Conservation (phyloP, 1,284 basidiomycete species). For the Xerocomus minutiporus region DNA sequence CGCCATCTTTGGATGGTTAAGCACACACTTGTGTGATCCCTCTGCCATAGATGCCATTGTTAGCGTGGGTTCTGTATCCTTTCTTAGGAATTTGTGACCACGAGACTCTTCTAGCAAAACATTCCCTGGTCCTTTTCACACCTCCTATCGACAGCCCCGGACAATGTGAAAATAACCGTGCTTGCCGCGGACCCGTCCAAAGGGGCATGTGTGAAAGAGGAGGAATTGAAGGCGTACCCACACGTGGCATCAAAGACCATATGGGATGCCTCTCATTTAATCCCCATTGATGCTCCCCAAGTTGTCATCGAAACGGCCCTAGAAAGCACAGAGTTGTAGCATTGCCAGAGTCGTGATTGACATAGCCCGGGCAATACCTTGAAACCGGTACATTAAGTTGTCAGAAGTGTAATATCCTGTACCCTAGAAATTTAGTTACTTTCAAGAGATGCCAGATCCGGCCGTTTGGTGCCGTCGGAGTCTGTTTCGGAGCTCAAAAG, state of each 20-base stretch:
- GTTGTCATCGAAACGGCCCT: constrained; percentile 14
- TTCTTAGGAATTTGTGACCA: not conserved
- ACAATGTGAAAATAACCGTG: constrained; percentile 13
- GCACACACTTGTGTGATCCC: constrained; percentile 4
- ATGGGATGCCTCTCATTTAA: constrained; percentile 9
- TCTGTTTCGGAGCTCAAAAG: no score
- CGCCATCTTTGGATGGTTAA: not conserved
- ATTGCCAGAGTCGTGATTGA: no score
- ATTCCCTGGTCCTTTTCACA: constrained; percentile 14
- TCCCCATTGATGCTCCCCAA: constrained; percentile 9
- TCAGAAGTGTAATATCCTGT: no score
- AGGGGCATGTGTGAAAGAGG: not conserved
- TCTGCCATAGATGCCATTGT: not conserved
- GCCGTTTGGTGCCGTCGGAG: no score
- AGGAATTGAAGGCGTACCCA: constrained; percentile 9
- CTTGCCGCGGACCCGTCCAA: constrained; percentile 18
- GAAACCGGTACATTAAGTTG: no score
- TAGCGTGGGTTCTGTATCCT: constrained; percentile 7
- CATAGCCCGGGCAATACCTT: no score
- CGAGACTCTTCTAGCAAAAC: constrained; percentile 10
- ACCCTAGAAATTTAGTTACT: no score
- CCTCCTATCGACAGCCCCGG: constrained; percentile 1
- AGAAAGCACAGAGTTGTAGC: no score
- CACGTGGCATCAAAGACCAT: constrained; percentile 9
- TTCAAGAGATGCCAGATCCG: no score